Evolutionary conservation across 345 rosid genomes (phyloP).

Genomic region (Gossypioides kirkii): DNA sequence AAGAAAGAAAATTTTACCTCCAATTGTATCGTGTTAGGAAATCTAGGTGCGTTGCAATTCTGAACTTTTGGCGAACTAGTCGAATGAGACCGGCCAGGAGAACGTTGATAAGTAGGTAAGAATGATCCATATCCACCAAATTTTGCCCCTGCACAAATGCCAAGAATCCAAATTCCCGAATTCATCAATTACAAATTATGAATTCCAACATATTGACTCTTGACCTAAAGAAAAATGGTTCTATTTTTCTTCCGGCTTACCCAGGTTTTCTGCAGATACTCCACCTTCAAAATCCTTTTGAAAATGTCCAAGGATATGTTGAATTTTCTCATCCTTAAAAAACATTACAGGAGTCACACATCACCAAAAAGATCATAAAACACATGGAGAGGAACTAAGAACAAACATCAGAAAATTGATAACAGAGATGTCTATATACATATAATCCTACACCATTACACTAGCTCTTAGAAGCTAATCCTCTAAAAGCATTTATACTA

Average conservation of each 20-base stretch:
- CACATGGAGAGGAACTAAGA: not conserved
- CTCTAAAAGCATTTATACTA: slow-evolving; percentile 2
- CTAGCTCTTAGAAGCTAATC: not conserved
- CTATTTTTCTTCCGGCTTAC: slow-evolving; percentile 43
- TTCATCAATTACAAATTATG: slow-evolving; percentile 22
- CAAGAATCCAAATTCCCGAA: slow-evolving; percentile 16
- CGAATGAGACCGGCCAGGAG: slow-evolving; percentile 58
- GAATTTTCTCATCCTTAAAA: slow-evolving; percentile 85
- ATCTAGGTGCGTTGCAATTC: slow-evolving; percentile 39
- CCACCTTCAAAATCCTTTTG: slow-evolving; percentile 98
- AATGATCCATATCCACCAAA: slow-evolving; percentile 98
- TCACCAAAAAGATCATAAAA: slow-evolving; percentile 11
- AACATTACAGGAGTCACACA: slow-evolving; percentile 16
- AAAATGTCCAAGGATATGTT: slow-evolving; percentile 83
- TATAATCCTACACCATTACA: not conserved
- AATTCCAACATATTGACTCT: slow-evolving; percentile 24
- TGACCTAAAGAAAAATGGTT: slow-evolving; percentile 24
- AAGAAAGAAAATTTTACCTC: slow-evolving; percentile 46
- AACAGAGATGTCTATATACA: not conserved
- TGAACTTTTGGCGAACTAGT: slow-evolving; percentile 52
- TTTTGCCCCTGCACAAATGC: slow-evolving; percentile 64
- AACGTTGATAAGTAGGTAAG: slow-evolving; percentile 70
- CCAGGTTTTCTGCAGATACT: slow-evolving; percentile 88
- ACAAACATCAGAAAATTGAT: not conserved
- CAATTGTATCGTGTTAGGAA: slow-evolving; percentile 48